Percentiles rank a stretch among this genome's conserved stretches.
Conservation (phyloP, 2,329 filamentous ascomycete species). For the Sclerotinia trifoliorum region DNA sequence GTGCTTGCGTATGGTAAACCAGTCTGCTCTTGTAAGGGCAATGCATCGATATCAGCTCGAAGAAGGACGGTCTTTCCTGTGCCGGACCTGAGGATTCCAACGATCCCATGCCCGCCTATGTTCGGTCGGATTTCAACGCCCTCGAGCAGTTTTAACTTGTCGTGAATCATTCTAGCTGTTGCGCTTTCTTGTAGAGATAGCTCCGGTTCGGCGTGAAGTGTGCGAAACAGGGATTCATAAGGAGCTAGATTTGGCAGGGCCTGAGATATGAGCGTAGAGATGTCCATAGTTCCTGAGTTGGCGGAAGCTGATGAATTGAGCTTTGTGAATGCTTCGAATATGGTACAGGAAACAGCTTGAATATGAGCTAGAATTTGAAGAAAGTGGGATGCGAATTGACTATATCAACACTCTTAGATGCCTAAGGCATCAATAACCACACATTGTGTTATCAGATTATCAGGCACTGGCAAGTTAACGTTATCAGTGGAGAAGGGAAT, state of each 20-base stretch:
- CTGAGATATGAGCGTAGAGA: too few relatives aligned
- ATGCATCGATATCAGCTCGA: conserved; percentile 61
- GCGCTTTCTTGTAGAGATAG: conserved; percentile 19
- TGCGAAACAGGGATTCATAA: conserved; percentile 21
- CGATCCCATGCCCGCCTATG: conserved; percentile 60
- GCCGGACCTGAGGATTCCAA: conserved; percentile 55
- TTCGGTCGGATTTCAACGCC: conserved; percentile 47
- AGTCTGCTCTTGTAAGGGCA: conserved; percentile 57
- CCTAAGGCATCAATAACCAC: too few relatives aligned
- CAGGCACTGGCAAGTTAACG: too few relatives aligned
- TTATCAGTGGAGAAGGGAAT: too few relatives aligned
- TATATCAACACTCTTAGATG: too few relatives aligned
- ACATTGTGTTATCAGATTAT: too few relatives aligned
- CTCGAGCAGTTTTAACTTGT: neutral
- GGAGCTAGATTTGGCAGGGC: neutral
- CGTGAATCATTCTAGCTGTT: conserved; percentile 6
- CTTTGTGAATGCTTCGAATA: too few relatives aligned
- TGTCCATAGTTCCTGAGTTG: too few relatives aligned
- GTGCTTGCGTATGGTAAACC: conserved; percentile 55
- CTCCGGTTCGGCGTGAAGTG: conserved; percentile 19
- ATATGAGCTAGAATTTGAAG: too few relatives aligned
- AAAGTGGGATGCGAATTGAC: too few relatives aligned
- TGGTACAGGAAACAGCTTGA: too few relatives aligned
- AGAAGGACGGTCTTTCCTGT: conserved; percentile 54
- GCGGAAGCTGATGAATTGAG: too few relatives aligned